Evolutionary conservation across 1,284 basidiomycete species (phyloP).

Genomic region (Volvariella surrecta): DNA sequence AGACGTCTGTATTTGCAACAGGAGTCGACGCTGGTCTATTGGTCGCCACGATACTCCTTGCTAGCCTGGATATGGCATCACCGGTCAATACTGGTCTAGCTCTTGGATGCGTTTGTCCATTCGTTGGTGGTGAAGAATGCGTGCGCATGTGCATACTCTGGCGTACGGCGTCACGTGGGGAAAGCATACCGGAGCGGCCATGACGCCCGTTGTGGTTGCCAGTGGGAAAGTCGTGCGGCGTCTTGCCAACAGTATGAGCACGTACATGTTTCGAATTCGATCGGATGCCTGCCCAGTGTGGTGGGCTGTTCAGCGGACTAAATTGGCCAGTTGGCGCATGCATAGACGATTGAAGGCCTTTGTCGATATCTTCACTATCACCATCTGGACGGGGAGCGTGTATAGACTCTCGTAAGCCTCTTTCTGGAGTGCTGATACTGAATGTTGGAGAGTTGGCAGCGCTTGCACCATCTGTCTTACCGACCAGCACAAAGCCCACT

Average conservation of each 20-base stretch:
- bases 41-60: constrained; percentile 41
- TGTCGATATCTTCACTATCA: constrained; percentile 3
- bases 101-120: constrained; percentile 8
- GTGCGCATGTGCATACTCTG: constrained; percentile 39
- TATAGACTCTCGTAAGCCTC: neutral
- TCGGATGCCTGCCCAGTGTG: constrained; percentile 21
- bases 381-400: neutral
- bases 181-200: constrained; percentile 30
- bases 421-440: no score
- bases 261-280: constrained; percentile 28
- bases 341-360: constrained; percentile 33
- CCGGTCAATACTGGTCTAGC: constrained; percentile 55
- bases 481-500: no score
- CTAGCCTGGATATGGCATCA: constrained; percentile 56
- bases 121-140: constrained; percentile 54
- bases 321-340: constrained; percentile 33
- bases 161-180: constrained; percentile 26
- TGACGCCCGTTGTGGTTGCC: constrained; percentile 21
- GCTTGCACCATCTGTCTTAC: no score
- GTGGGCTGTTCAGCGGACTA: constrained; percentile 17
- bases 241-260: constrained; percentile 42
- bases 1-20: constrained; percentile 5
- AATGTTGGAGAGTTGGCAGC: no score
- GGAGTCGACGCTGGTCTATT: constrained; percentile 7
- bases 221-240: constrained; percentile 19